These are phyloP conservation scores for Polyporus tsugae DNA, from an alignment of 1,284 basidiomycete species.

Conservation along the genomic window DNA sequence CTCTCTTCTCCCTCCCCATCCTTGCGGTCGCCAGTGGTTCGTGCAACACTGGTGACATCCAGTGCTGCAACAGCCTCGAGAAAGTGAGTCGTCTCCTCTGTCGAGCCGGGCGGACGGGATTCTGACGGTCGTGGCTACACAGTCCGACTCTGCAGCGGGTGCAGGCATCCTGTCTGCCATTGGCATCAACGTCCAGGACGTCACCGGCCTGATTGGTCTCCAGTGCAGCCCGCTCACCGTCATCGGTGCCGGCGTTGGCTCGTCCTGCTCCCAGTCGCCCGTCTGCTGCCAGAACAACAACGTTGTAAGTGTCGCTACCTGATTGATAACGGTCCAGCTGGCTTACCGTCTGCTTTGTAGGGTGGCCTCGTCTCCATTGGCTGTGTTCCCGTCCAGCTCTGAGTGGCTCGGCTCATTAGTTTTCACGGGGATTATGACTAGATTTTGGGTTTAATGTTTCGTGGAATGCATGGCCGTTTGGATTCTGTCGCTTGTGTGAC, in stretches of 20 bases:
- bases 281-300: conserved; percentile 39
- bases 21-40: conserved; percentile 30
- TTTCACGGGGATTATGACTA: conserved; percentile 4
- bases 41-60: conserved; percentile 30
- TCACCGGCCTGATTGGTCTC: conserved; percentile 24
- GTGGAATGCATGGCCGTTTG: conserved; percentile 5
- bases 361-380: conserved; percentile 34
- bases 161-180: conserved; percentile 21
- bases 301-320: conserved; percentile 21
- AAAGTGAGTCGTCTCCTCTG: conserved; percentile 11
- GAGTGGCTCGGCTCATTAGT: neutral
- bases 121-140: neutral
- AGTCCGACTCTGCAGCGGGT: conserved; percentile 23
- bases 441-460: conserved; percentile 15
- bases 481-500: neutral
- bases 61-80: conserved; percentile 32
- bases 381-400: conserved; percentile 33
- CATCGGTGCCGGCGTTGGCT: conserved; percentile 27
- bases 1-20: conserved; percentile 31
- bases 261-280: conserved; percentile 23
- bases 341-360: conserved; percentile 13
- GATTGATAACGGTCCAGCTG: neutral
- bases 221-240: conserved; percentile 31
- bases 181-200: conserved; percentile 26
- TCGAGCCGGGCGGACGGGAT: neutral